Evolutionary conservation across 306 rosid genomes (phyloP).

Genomic region (Benincasa hispida): DNA sequence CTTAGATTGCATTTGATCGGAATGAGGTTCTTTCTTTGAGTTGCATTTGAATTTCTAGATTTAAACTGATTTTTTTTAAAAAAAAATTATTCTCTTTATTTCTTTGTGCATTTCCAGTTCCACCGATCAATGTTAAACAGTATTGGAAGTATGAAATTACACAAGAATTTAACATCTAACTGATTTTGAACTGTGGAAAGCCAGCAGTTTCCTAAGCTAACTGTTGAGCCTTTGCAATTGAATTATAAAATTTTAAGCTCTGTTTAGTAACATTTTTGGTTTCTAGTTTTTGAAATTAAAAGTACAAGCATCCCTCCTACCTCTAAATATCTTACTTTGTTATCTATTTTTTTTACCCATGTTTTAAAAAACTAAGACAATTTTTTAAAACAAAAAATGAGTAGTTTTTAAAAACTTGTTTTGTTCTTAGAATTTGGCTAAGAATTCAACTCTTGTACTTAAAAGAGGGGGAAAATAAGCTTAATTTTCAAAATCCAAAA

Average conservation of each 20-base stretch:
- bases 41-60: not conserved
- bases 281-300: no score
- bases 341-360: no score
- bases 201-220: not conserved
- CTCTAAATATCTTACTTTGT: no score
- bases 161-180: not conserved
- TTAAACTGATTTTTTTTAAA: no score
- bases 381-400: no score
- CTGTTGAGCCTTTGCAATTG: not conserved
- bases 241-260: not conserved
- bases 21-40: not conserved
- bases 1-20: not conserved
- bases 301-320: not conserved
- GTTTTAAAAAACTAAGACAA: no score
- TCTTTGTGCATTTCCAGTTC: not conserved
- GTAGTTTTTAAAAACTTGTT: no score
- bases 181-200: not conserved
- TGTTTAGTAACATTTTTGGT: no score
- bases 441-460: no score
- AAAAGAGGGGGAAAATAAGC: no score
- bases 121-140: not conserved
- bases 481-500: no score
- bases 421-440: no score
- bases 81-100: not conserved
- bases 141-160: not conserved